Conservation (phyloP, 805 yeast genomes). For the Candida maris region DNA sequence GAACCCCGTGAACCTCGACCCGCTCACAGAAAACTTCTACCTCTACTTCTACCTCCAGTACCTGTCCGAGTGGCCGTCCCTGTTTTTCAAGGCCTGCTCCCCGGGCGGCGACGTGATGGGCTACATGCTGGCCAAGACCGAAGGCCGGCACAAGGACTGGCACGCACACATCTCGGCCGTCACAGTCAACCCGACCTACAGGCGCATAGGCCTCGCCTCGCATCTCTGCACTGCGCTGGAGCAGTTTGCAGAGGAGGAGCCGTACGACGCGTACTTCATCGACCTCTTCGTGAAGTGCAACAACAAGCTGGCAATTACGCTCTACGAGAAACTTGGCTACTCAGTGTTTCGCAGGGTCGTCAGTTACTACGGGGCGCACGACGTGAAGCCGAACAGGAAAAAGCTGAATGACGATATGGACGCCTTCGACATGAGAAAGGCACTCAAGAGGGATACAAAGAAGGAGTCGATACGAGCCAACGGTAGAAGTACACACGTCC, state of each 20-base stretch:
- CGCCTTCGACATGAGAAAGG: slow-evolving; percentile 84
- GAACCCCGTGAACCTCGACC: slow-evolving; percentile 79
- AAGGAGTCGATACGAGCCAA: slow-evolving; percentile 51
- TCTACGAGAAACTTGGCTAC: slow-evolving; percentile 87
- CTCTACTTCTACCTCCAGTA: slow-evolving; percentile 81
- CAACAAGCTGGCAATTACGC: slow-evolving; percentile 69
- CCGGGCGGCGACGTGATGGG: slow-evolving; percentile 45
- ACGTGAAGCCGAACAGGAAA: slow-evolving; percentile 40
- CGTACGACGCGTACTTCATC: slow-evolving; percentile 77
- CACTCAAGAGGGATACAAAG: slow-evolving; percentile 53
- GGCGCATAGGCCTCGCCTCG: slow-evolving; percentile 85
- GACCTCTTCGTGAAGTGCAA: slow-evolving; percentile 91
- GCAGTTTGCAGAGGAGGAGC: slow-evolving; percentile 65
- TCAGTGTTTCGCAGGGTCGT: slow-evolving; percentile 81
- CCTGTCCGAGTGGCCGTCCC: slow-evolving; percentile 79
- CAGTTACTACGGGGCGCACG: slow-evolving; percentile 66
- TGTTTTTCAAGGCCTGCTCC: slow-evolving; percentile 71
- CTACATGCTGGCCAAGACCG: slow-evolving; percentile 95
- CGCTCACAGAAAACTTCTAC: slow-evolving; percentile 88
- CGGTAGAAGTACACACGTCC: slow-evolving; percentile 57
- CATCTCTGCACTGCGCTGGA: slow-evolving; percentile 71
- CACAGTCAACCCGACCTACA: slow-evolving; percentile 75
- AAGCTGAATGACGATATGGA: slow-evolving; percentile 64
- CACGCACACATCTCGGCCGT: slow-evolving; percentile 97
- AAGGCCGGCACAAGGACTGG: slow-evolving; percentile 83